Percentiles rank a stretch among this genome's conserved stretches.
Evolutionary conservation across 306 rosid genomes (phyloP).

Genomic region (Macrotyloma uniflorum): DNA sequence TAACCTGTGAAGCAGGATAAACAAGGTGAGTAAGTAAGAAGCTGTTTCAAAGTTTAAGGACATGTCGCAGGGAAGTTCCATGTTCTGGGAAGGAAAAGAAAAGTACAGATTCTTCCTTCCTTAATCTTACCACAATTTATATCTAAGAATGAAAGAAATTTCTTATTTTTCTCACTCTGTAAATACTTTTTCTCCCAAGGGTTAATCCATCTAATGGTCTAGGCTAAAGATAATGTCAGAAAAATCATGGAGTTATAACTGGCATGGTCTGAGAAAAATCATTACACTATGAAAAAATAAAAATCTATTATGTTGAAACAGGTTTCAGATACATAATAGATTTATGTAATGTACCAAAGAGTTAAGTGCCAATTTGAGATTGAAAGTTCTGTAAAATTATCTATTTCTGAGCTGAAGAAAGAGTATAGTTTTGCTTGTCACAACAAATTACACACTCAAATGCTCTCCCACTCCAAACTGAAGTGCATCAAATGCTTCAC

Average conservation of each 20-base stretch:
- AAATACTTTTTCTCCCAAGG: background rate
- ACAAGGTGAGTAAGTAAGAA: background rate
- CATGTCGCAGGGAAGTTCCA: background rate
- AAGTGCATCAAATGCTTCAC: slow-evolving; percentile 34
- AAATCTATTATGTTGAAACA: background rate
- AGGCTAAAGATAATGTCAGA: background rate
- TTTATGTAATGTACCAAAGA: background rate
- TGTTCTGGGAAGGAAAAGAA: background rate
- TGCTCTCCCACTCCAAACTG: slow-evolving; percentile 11
- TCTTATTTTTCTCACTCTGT: background rate
- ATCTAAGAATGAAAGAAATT: no score
- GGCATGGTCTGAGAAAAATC: background rate
- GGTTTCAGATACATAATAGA: background rate
- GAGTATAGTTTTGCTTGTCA: slow-evolving; percentile 17
- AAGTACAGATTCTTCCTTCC: background rate
- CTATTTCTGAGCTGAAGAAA: slow-evolving; percentile 12
- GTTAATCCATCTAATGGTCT: background rate
- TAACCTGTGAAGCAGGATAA: no score
- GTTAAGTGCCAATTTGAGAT: background rate
- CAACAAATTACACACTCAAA: slow-evolving; percentile 34
- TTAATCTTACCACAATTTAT: no score
- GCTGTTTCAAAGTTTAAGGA: background rate
- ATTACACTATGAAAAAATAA: background rate
- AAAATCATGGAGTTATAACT: background rate
- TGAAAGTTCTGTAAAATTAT: background rate